These are phyloP conservation scores for Cyberlindnera mrakii DNA, from an alignment of 805 yeast genomes.

Conservation along the genomic window DNA sequence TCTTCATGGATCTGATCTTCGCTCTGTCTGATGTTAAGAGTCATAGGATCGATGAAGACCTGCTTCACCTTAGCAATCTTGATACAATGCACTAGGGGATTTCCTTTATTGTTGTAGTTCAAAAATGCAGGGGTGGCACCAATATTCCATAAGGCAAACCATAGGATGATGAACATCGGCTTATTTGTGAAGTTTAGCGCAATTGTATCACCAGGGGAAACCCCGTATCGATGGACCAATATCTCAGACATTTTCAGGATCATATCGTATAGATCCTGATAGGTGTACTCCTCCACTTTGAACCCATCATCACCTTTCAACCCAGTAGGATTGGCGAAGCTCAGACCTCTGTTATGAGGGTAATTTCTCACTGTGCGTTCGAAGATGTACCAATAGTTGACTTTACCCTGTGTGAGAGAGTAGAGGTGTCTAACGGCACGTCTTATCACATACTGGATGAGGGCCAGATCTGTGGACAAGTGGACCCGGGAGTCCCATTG, in stretches of 20 bases:
- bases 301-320: conserved; percentile 48
- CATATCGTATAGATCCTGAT: conserved; percentile 59
- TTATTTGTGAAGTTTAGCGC: conserved; percentile 77
- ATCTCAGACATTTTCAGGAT: conserved; percentile 62
- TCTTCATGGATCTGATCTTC: conserved; percentile 33
- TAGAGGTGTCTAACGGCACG: conserved; percentile 13
- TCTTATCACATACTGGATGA: conserved; percentile 18
- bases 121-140: conserved; percentile 88
- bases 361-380: conserved; percentile 46
- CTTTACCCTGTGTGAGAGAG: conserved; percentile 5
- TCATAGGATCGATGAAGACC: conserved; percentile 69
- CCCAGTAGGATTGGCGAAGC: conserved; percentile 41
- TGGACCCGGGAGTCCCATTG: conserved; percentile 5
- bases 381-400: conserved; percentile 63
- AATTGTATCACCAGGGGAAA: conserved; percentile 60
- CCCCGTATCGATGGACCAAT: conserved; percentile 55
- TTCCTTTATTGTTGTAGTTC: conserved; percentile 71
- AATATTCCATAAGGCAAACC: conserved; percentile 87
- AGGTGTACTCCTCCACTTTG: conserved; percentile 57
- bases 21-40: conserved; percentile 43
- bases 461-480: conserved; percentile 9
- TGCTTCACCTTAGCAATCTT: conserved; percentile 57
- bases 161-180: conserved; percentile 70
- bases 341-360: conserved; percentile 53
- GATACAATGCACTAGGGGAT: conserved; percentile 75